These are phyloP conservation scores for Nicotiana otophora DNA, from an alignment of 257 asterid genomes.

Conservation along the genomic window DNA sequence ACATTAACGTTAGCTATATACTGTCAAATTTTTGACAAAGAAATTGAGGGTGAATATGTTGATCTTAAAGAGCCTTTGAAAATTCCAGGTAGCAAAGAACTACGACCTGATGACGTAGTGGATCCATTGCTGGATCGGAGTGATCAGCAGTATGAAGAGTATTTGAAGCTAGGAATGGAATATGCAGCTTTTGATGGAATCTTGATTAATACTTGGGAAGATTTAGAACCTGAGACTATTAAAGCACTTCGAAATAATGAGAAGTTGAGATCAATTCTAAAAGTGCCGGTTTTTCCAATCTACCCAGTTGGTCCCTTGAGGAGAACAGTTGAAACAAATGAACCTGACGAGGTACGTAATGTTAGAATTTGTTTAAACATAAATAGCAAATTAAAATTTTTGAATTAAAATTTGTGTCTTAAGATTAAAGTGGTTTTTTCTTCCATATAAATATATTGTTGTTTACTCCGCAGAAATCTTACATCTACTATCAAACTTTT, in stretches of 20 bases:
- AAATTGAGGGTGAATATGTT: slow-evolving; percentile 12
- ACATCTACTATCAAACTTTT: too few relatives aligned
- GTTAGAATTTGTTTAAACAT: too few relatives aligned
- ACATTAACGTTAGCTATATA: slow-evolving; percentile 1
- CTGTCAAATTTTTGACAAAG: slow-evolving; percentile 14
- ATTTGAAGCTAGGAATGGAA: slow-evolving; percentile 5
- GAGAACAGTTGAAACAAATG: not conserved
- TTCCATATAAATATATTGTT: too few relatives aligned
- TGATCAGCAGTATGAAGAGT: slow-evolving; percentile 6
- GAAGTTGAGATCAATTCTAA: not conserved
- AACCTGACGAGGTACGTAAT: not conserved
- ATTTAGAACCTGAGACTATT: not conserved
- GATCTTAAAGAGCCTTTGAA: slow-evolving; percentile 11
- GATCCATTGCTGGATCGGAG: slow-evolving; percentile 18
- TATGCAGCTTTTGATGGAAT: not conserved
- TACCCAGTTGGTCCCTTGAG: slow-evolving; percentile 18
- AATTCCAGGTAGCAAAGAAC: slow-evolving; percentile 18
- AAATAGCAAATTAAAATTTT: too few relatives aligned
- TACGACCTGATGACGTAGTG: not conserved
- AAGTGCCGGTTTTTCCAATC: slow-evolving; percentile 11
- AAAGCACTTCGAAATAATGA: slow-evolving; percentile 12
- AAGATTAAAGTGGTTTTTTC: too few relatives aligned
- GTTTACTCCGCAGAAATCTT: too few relatives aligned
- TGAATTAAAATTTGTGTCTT: too few relatives aligned
- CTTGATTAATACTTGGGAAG: slow-evolving; percentile 17